Evolutionary conservation across 2,329 filamentous ascomycete genomes (phyloP), one percentile per base, ranked within the genome.

Genomic region (Alternaria ethzedia): DNA sequence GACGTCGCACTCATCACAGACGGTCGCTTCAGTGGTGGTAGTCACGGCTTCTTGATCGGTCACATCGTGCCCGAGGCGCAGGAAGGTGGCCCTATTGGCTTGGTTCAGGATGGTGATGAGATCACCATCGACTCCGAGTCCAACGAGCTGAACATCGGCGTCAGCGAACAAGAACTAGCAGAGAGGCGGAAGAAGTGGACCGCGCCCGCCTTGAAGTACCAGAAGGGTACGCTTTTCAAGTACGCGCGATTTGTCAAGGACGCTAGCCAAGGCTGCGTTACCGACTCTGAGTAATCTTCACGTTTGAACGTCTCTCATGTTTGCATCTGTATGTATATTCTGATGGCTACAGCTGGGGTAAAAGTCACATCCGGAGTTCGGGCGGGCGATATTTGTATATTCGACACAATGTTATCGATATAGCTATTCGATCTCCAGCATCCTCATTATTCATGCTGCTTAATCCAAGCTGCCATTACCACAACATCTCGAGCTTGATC

Each of bases 41-140:
- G 88, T 65, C 92, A 96, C 86, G 92, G 92, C 43, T 96, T 96
- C 86, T 83, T 96, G 70, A 95, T 96, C 73, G 92, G 92, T 2
- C 92, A 96, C 81, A 91, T 97, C 66, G 92, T 94, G 44, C 93
- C 93, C 25, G 93, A 97, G 82, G 93, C 93, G 9, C 90, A 92
- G 76, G 91, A 92, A 69, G 93, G 93, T 54, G 93, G 93, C 0
- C 93, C 93, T 3, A 96, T 97, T 66, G 93, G 88, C 13, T 85
- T 97, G 11, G 91, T 96, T n/a, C 80, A 87, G 71, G 90, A 97
- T 70, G 93, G 93, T 25, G 93, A 97, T 77, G 85, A 85, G 61
- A 91, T 97, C 70, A 88, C 89, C 52, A 96, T 97, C 64, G 92
- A 97, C 74, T 91, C 93, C 0, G 91, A 94, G 79, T 88, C 89